Percentiles rank a stretch among this genome's conserved stretches.
phyloP scores from a whole-genome alignment of 208 protist genomes.

The Zelonia costaricensis region DNA sequence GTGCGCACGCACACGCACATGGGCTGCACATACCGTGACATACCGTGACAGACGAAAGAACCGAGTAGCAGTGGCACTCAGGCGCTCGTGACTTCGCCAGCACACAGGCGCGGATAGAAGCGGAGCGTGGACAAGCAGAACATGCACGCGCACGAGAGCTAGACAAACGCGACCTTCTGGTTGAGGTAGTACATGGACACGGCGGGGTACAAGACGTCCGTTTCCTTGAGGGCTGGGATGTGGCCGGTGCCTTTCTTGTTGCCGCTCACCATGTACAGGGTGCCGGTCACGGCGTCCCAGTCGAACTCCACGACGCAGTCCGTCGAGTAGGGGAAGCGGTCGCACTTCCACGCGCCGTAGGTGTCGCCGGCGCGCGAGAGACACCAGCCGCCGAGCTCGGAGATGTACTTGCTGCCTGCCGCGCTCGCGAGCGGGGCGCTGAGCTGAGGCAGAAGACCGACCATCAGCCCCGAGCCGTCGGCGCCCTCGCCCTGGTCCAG shows the following conservation, averaged over 20 bases:
- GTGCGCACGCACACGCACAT: no score
- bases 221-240: conserved; percentile 68
- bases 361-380: conserved; percentile 84
- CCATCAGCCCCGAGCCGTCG: conserved; percentile 89
- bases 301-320: conserved; percentile 92
- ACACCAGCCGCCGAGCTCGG: conserved; percentile 91
- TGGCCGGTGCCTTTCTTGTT: conserved; percentile 70
- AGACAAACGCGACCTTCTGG: conserved; percentile 92
- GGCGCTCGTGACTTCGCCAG: no score
- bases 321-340: conserved; percentile 81
- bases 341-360: conserved; percentile 91
- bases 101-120: no score
- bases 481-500: conserved; percentile 89
- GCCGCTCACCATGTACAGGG: conserved; percentile 85
- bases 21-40: no score
- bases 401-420: conserved; percentile 90
- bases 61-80: no score
- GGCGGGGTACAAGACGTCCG: conserved; percentile 80
- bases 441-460: conserved; percentile 83
- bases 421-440: conserved; percentile 38
- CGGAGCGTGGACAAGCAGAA: neutral
- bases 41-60: no score
- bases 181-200: conserved; percentile 93
- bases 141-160: neutral
- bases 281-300: conserved; percentile 69